phyloP scores from a whole-genome alignment of 1,284 basidiomycete species.

The Cutaneotrichosporon arboriforme region DNA sequence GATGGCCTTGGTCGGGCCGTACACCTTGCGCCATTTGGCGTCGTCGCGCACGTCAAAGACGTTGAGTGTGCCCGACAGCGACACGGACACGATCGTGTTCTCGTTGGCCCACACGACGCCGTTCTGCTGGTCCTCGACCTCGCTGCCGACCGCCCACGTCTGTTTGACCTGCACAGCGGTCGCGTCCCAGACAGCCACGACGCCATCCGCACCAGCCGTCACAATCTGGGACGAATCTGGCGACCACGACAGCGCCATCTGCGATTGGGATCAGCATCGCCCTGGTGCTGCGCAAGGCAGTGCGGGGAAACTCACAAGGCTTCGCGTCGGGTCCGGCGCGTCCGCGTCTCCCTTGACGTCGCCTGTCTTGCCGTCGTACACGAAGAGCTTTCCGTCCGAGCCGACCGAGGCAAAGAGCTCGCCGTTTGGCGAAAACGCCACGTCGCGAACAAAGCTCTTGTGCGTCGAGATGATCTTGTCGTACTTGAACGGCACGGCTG shows the following conservation, averaged over 20 bases:
- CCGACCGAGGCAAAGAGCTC: constrained; percentile 83
- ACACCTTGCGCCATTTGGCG: constrained; percentile 59
- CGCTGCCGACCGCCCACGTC: constrained; percentile 66
- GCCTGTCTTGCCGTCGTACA: constrained; percentile 89
- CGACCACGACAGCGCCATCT: constrained; percentile 69
- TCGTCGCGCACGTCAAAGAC: constrained; percentile 71
- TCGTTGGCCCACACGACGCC: constrained; percentile 77
- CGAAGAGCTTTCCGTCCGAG: constrained; percentile 78
- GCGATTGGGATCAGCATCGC: constrained; percentile 54
- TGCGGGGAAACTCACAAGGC: constrained; percentile 45
- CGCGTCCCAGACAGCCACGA: constrained; percentile 84
- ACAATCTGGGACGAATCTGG: constrained; percentile 66
- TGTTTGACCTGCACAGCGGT: constrained; percentile 61
- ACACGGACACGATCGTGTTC: constrained; percentile 73
- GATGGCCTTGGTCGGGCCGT: constrained; percentile 72
- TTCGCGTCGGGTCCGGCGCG: constrained; percentile 54
- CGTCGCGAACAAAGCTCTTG: constrained; percentile 89
- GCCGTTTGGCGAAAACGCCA: constrained; percentile 75
- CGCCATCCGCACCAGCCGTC: constrained; percentile 82
- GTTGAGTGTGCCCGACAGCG: constrained; percentile 76
- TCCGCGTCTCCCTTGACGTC: constrained; percentile 65
- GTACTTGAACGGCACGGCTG: constrained; percentile 82
- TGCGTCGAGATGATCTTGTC: constrained; percentile 86
- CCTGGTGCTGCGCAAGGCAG: too few species aligned
- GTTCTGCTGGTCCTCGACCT: constrained; percentile 70